Evolutionary conservation across 2,329 filamentous ascomycete species (phyloP), one percentile per base, ranked within the genome.

Genomic region (Aspergillus quadricinctus): DNA sequence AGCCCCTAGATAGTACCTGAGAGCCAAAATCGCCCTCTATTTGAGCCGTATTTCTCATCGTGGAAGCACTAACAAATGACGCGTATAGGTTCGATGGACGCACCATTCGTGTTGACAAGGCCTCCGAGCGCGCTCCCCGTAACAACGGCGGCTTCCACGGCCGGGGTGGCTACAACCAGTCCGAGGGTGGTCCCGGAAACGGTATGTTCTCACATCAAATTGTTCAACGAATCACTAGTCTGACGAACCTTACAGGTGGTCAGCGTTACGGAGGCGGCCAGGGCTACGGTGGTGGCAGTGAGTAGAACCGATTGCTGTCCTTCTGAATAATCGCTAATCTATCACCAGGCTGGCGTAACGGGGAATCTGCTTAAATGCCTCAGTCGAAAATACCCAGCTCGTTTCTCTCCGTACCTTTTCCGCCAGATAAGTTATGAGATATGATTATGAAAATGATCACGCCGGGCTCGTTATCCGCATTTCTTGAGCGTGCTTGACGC

Each of bases 71-170:
- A 50, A 60, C 56, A 53, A 19, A 54, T 50, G 66, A 53, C 53
- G 60, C 27, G 37, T 50, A 52, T 64, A 96, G 92, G 69, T 96
- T 97, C 75, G 92, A 97, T 76, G 93, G 93, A 63, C 90, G 93
- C 67, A 86, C 85, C 63, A 97, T 99, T 74, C 92, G 93, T 66
- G 93, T 99, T 63, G 93, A 97, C 79, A 96, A 92, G 77, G 94
- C 92, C 60, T 92, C 91, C 57, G 92, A 97, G 75, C 88, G 87
- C 64, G 80, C 85, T 56, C 83, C 82, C 53, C 83, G 85, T 53
- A 80, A 80, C 52, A 80, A 83, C 53, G 75, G 77, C 54, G 75
- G 76, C 58, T 75, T 71, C 67, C 72, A 74, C 54, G 75, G 74
- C 52, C 75, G 78, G 54, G 73, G 78, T 61, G 77, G 76, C 59